These are phyloP conservation scores for Pythium oligandrum DNA, from an alignment of 352 stramenopile genomes.

Conservation along the genomic window DNA sequence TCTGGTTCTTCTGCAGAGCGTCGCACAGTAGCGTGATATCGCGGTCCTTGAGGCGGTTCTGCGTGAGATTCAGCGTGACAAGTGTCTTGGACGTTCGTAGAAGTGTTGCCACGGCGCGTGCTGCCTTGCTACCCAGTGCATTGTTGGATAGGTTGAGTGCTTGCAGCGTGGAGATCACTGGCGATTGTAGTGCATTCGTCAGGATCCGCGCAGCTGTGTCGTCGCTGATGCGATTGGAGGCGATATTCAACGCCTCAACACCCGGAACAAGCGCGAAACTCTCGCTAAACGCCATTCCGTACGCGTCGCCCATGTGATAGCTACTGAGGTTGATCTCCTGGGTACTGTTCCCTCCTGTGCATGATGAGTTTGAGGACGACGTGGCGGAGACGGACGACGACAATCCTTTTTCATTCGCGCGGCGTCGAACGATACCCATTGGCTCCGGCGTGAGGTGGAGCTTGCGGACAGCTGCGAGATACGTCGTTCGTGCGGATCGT, in stretches of 20 bases:
- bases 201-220: slow-evolving; percentile 49
- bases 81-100: slow-evolving; percentile 44
- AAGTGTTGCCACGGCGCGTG: slow-evolving; percentile 33
- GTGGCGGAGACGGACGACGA: slow-evolving; percentile 24
- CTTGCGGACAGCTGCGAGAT: slow-evolving; percentile 51
- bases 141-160: slow-evolving; percentile 72
- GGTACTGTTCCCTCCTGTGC: slow-evolving; percentile 21
- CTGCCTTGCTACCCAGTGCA: slow-evolving; percentile 28
- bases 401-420: slow-evolving; percentile 37
- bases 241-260: slow-evolving; percentile 64
- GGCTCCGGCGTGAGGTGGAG: slow-evolving; percentile 59
- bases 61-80: slow-evolving; percentile 56
- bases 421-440: slow-evolving; percentile 55
- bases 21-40: slow-evolving; percentile 70
- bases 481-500: slow-evolving; percentile 52
- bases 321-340: slow-evolving; percentile 72
- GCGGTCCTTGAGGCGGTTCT: slow-evolving; percentile 56
- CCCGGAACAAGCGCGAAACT: slow-evolving; percentile 57
- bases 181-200: slow-evolving; percentile 18
- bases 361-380: slow-evolving; percentile 13
- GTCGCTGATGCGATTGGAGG: slow-evolving; percentile 69
- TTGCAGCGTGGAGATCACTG: slow-evolving; percentile 25
- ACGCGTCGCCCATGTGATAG: slow-evolving; percentile 63
- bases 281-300: slow-evolving; percentile 51
- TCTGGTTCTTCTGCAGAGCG: slow-evolving; percentile 67